A percentile compares a stretch with the other conserved stretches of the same genome.
phyloP scores from a whole-genome alignment of 2,329 filamentous ascomycete genomes.

The Acephala macrosclerotiorum region DNA sequence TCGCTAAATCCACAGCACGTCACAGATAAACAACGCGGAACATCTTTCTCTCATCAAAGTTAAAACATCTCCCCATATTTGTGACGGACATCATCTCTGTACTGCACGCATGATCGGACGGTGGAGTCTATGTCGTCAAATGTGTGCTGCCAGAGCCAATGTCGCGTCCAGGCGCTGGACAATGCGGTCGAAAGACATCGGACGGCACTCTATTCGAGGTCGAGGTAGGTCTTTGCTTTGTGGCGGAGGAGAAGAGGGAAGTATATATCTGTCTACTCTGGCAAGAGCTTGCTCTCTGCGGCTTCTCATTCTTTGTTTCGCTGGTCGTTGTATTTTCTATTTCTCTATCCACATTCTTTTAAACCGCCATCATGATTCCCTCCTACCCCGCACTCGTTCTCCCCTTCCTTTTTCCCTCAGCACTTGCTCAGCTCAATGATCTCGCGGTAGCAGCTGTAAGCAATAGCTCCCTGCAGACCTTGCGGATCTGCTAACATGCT shows the following conservation, averaged over 20 bases:
- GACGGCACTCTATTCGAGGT: not conserved
- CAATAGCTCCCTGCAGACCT: not conserved
- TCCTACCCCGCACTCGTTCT: constrained; percentile 17
- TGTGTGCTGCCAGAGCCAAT: not conserved
- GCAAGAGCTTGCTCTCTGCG: constrained; percentile 14
- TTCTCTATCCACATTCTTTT: constrained; percentile 12
- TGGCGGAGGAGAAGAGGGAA: not conserved
- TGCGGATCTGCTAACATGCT: not conserved
- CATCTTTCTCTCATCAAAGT: constrained; percentile 2
- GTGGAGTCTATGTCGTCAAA: constrained; percentile 7
- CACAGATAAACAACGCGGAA: constrained; percentile 13
- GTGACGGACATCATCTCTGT: constrained; percentile 10
- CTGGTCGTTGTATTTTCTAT: constrained; percentile 11
- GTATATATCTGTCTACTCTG: constrained; percentile 6
- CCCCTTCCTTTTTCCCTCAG: constrained; percentile 26
- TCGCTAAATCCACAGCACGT: constrained; percentile 16
- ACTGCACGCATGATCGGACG: constrained; percentile 14
- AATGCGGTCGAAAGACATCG: not conserved
- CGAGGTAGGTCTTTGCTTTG: constrained; percentile 2
- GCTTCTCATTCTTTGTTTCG: constrained; percentile 18
- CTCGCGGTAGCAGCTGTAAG: constrained; percentile 31
- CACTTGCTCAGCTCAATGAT: constrained; percentile 31
- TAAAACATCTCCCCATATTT: constrained; percentile 21
- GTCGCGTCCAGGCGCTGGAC: not conserved
- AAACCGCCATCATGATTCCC: constrained; percentile 16